Percentiles rank a stretch among this genome's conserved stretches.
Evolutionary conservation across 208 protist genomes (phyloP).

Genomic region (Acanthamoeba castellanii): DNA sequence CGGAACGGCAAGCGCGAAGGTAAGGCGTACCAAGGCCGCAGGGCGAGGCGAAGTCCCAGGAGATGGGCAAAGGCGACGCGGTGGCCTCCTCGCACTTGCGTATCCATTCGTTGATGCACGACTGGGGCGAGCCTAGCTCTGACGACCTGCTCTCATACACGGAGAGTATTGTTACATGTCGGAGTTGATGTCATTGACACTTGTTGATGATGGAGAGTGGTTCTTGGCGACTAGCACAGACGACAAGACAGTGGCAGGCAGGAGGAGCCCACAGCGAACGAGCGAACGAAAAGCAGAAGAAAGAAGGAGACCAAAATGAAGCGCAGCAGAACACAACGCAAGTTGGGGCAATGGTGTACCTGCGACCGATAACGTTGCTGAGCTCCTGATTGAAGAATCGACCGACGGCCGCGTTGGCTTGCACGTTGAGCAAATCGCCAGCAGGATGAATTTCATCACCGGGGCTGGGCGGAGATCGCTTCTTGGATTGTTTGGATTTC

Average conservation of each 20-base stretch:
- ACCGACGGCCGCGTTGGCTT: conserved; percentile 5
- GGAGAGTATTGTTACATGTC: background rate
- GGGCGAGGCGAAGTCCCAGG: conserved; percentile 22
- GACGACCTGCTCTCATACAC: background rate
- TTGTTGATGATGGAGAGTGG: too few relatives aligned
- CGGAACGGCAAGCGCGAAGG: background rate
- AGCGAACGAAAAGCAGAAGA: background rate
- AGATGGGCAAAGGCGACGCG: background rate
- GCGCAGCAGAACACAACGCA: background rate
- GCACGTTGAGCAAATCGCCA: conserved; percentile 17
- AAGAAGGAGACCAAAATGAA: background rate
- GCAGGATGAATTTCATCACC: background rate
- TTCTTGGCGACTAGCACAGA: background rate
- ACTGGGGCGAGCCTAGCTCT: background rate
- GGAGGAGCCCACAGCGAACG: background rate
- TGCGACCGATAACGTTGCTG: background rate
- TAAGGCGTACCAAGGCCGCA: background rate
- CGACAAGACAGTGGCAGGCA: background rate
- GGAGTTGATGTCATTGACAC: background rate
- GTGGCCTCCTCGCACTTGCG: conserved; percentile 26
- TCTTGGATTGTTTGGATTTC: conserved; percentile 16
- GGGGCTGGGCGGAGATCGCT: background rate
- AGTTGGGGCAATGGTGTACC: background rate
- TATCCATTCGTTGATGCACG: conserved; percentile 42
- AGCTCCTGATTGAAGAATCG: conserved; percentile 1